Evolutionary conservation across 1,139 yeast genomes (phyloP), one percentile per base, ranked within the genome.

Genomic region (Taphrina pruni): DNA sequence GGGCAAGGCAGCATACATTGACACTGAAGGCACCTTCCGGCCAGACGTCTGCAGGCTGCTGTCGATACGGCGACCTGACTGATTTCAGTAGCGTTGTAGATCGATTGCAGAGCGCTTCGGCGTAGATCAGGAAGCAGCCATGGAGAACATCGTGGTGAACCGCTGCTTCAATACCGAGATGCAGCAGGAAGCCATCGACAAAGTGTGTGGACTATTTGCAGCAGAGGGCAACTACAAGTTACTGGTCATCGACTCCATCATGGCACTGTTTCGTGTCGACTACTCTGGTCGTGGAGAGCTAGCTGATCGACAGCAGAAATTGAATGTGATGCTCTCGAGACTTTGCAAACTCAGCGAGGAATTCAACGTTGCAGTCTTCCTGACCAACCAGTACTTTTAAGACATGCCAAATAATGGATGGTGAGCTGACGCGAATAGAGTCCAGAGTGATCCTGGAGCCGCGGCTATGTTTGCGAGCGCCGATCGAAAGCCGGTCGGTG

Each of bases 401-500:
- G 43, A 2, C 14, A 11, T 1, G 5, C 43, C 14, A 2, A 2
- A 39, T 5, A 5, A 39, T 39, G 43, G 5, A 17, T 17, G 32
- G 9, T 20, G 55, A 14, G 20, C 17, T 39, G 21, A 43, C 20
- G 48, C 17, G n/a, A 17, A 45, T 35, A 66, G 70, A 38, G 88
- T 85, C 11, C 89, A 86, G 75, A 84, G 87, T n/a, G 88, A 86
- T 73, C 88, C 88, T 0, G 89, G 89, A 58, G 89, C 88, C 0
- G 84, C 87, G 68, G 85, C 88, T 1, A 76, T 86, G 69, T 86
- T 86, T 78, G 88, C 88, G 0, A 80, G 87, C 46, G 87, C 87
- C 20, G 89, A 86, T 76, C 80, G 88, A 71, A 86, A 86, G 74
- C 89, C 89, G 0, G 84, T 86, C 70, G 89, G 88, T 38, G 89